phyloP scores from a whole-genome alignment of 2,329 filamentous ascomycete genomes.

The Tolypocladium ophioglossoides region DNA sequence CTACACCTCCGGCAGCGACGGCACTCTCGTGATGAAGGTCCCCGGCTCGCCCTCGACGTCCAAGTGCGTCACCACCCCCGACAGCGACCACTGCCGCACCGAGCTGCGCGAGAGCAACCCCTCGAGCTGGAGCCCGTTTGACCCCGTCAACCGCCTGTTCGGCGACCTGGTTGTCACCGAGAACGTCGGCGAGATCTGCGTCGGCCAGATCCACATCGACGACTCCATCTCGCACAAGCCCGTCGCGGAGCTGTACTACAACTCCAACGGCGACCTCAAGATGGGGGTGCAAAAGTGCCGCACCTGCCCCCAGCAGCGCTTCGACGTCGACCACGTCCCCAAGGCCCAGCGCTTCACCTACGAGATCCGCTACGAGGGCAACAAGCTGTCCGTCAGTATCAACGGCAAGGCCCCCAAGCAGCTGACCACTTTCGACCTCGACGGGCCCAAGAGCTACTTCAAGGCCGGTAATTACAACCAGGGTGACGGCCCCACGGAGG shows the following conservation, averaged over 20 bases:
- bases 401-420: conserved; percentile 15
- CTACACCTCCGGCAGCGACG: conserved; percentile 20
- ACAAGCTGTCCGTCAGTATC: conserved; percentile 19
- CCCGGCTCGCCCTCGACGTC: conserved; percentile 19
- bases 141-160: conserved; percentile 19
- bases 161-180: conserved; percentile 6
- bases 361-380: conserved; percentile 23
- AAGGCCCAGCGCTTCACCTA: conserved; percentile 24
- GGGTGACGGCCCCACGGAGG: conserved; percentile 13
- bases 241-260: conserved; percentile 28
- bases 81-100: conserved; percentile 30
- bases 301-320: conserved; percentile 18
- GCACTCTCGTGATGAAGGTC: conserved; percentile 27
- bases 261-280: conserved; percentile 18
- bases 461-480: conserved; percentile 28
- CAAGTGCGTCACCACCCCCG: conserved; percentile 26
- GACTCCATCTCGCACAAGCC: conserved; percentile 25
- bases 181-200: conserved; percentile 10
- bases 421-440: conserved; percentile 16
- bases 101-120: conserved; percentile 27
- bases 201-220: conserved; percentile 29
- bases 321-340: conserved; percentile 18
- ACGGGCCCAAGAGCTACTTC: conserved; percentile 23
- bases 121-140: conserved; percentile 20
- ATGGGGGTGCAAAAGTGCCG: conserved; percentile 26